Evolutionary conservation across 2,329 filamentous ascomycete species (phyloP).

Genomic region (Clarireedia hainanense): DNA sequence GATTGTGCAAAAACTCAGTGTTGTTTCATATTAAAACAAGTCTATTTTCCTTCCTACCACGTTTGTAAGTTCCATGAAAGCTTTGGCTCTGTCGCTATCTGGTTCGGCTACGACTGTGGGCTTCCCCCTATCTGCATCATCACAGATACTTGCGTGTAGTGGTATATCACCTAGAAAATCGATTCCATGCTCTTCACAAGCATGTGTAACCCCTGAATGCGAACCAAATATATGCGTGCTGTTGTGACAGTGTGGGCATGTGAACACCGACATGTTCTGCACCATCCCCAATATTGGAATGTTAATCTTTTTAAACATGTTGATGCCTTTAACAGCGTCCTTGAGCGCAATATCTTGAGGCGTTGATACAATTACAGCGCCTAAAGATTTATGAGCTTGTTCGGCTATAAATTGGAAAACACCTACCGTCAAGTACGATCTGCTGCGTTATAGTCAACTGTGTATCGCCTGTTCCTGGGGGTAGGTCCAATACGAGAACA

Average conservation of each 20-base stretch:
- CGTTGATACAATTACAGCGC: slow-evolving; percentile 81
- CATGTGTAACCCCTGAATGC: slow-evolving; percentile 52
- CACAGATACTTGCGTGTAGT: slow-evolving; percentile 76
- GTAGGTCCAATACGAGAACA: slow-evolving; percentile 80
- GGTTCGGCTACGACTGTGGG: slow-evolving; percentile 88
- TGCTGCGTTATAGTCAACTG: slow-evolving; percentile 97
- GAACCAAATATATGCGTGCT: slow-evolving; percentile 69
- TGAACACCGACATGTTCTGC: slow-evolving; percentile 84
- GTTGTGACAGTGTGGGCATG: slow-evolving; percentile 69
- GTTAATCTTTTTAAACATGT: slow-evolving; percentile 82
- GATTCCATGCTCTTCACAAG: slow-evolving; percentile 66
- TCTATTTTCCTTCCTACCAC: slow-evolving; percentile 33
- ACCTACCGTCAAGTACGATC: slow-evolving; percentile 70
- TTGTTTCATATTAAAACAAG: slow-evolving; percentile 13
- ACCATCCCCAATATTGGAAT: slow-evolving; percentile 74
- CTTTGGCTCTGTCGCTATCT: slow-evolving; percentile 59
- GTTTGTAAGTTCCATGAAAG: slow-evolving; percentile 65
- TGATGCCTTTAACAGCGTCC: slow-evolving; percentile 84
- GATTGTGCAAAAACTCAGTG: neutral
- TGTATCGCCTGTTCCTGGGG: slow-evolving; percentile 90
- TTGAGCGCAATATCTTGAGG: slow-evolving; percentile 89
- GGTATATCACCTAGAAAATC: slow-evolving; percentile 85
- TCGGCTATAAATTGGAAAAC: neutral
- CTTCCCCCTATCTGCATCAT: slow-evolving; percentile 78
- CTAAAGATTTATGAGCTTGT: slow-evolving; percentile 31